Percentiles rank a stretch among this genome's conserved stretches.
These are phyloP conservation scores for Spongiforma sp. DNA, from an alignment of 1,284 basidiomycete species.

Conservation along the genomic window DNA sequence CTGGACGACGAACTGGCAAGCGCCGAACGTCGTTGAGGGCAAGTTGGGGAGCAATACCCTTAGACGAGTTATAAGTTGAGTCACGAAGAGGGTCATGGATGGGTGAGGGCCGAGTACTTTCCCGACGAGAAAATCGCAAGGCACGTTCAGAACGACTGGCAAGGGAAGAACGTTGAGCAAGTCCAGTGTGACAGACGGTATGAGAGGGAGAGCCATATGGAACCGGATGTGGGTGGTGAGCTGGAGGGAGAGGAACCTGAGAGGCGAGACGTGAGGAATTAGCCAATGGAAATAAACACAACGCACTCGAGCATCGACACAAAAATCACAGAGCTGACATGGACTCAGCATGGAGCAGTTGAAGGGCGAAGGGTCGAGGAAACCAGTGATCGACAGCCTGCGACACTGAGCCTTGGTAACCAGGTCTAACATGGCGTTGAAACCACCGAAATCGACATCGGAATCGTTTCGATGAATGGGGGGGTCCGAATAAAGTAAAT, in stretches of 20 bases:
- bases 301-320: background rate
- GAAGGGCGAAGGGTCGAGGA: background rate
- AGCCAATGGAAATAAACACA: background rate
- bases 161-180: no score
- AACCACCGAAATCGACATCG: background rate
- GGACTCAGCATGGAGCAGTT: slow-evolving; percentile 1
- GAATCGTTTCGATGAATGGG: background rate
- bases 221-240: background rate
- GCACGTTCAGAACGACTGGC: no score
- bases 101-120: no score
- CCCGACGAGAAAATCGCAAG: no score
- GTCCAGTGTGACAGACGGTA: no score
- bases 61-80: no score
- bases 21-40: no score
- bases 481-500: background rate
- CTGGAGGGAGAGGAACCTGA: background rate
- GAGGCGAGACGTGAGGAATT: background rate
- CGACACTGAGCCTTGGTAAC: slow-evolving; percentile 2
- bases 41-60: no score
- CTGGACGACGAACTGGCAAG: no score
- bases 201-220: background rate
- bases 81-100: no score
- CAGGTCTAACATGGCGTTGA: slow-evolving; percentile 5
- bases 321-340: slow-evolving; percentile 4
- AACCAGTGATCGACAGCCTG: background rate